Base-by-base conservation (phyloP, 78 protist species). In the Bigelowiella natans region DNA sequence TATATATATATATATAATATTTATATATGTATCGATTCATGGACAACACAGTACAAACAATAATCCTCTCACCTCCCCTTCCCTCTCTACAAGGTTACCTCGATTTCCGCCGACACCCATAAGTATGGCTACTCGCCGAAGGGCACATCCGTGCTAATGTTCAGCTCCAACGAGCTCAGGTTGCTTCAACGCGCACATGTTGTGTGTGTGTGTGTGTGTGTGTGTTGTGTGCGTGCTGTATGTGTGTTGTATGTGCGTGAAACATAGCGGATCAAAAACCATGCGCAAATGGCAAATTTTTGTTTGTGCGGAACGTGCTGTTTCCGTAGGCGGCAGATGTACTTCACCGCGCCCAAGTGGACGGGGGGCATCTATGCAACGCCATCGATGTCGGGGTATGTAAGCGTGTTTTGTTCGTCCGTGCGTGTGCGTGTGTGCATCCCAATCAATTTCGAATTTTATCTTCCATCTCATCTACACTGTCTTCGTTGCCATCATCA, bases 91-190 rank as follows among this genome's bases (percentile, higher is more conserved):
- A 90, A 90, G 30, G 91, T 91, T 37, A 88, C 93, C 3, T 28
- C 86, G 1, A 26, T 91, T 38, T 95, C 97, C 18, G 37, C 91
- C 11, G 98, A 96, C 91, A 93, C 94, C 31, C 98, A 97, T 94
- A 97, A 96, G 92, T 97, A 94, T 93, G 98, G 98, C 28, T 95
- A 89, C 86, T 95, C 97, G 0, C 93, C 97, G 2, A 96, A 97
- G 86, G 98, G 98, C 7, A 83, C 93, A 2, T 93, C 95, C 0
- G 95, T 95, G 18, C 88, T 94, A 31, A 37, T 95, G 39, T 94
- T 88, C 88, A 64, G 83, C 2, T 86, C 40, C 38, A 28, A 40
- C 2, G 91, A 95, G 87, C 40, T 95, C 1, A 36, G 93, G 37
- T 63, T 89, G 28, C 90, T 90, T 94, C 91, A 88, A 86, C 90